Conservation (phyloP, 805 yeast species). For the Debaryomyces hansenii region DNA sequence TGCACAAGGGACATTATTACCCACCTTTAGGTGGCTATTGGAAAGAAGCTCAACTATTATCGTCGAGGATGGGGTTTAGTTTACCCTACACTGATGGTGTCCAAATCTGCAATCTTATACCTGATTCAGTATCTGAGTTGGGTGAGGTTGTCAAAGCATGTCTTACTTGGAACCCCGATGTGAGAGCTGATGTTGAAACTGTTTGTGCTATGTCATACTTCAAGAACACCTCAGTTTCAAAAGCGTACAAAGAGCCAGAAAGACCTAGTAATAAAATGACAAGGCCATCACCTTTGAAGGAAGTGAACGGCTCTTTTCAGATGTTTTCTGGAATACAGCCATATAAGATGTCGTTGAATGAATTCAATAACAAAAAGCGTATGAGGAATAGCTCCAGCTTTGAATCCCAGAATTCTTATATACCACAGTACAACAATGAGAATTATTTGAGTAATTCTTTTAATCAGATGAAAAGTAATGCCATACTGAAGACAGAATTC, state of each 20-base stretch:
- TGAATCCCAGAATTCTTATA: background rate
- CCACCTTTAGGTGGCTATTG: conserved; percentile 70
- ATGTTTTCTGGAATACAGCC: background rate
- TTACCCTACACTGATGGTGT: conserved; percentile 59
- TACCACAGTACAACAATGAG: background rate
- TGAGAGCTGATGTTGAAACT: conserved; percentile 52
- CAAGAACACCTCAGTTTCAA: conserved; percentile 34
- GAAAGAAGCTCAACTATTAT: conserved; percentile 59
- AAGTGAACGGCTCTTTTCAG: background rate
- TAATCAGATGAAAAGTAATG: background rate
- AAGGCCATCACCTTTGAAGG: background rate
- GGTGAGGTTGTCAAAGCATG: conserved; percentile 48
- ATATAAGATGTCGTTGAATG: background rate
- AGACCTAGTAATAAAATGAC: conserved; percentile 5
- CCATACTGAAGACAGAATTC: background rate
- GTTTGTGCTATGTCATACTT: conserved; percentile 58
- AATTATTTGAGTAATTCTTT: background rate
- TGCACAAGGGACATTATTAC: conserved; percentile 9
- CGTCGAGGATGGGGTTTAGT: conserved; percentile 52
- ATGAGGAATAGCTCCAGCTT: background rate
- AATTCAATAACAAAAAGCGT: background rate
- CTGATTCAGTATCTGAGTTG: conserved; percentile 44
- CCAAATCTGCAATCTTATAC: conserved; percentile 45
- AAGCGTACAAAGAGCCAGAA: conserved; percentile 14
- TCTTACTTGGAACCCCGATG: conserved; percentile 76